phyloP scores from a whole-genome alignment of 179 eudicot species.

The Carnegiea gigantea region DNA sequence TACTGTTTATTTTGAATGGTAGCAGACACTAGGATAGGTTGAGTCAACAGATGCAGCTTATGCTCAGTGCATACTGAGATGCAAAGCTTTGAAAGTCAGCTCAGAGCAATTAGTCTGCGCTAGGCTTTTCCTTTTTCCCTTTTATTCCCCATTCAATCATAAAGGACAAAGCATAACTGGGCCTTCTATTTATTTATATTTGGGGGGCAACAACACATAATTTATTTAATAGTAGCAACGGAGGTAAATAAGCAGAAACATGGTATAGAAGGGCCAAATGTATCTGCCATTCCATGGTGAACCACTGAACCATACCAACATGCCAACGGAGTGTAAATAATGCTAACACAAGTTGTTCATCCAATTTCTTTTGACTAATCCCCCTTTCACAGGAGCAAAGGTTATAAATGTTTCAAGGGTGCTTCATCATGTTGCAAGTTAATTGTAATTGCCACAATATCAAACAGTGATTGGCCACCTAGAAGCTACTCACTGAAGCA shows the following conservation, averaged over 20 bases:
- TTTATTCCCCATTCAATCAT: too few relatives aligned
- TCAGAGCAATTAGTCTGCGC: background rate
- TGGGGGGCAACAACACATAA: too few relatives aligned
- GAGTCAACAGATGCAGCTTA: background rate
- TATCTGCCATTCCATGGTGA: too few relatives aligned
- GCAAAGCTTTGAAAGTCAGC: background rate
- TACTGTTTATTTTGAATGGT: background rate
- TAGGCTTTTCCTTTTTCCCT: background rate
- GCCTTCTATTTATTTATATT: too few relatives aligned
- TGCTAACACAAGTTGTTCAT: constrained; percentile 5
- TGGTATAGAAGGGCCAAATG: too few relatives aligned
- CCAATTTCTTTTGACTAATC: background rate
- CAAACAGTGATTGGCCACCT: background rate
- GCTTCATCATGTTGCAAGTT: background rate
- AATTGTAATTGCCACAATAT: background rate
- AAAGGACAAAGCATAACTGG: too few relatives aligned
- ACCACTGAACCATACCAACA: background rate
- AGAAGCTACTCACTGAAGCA: background rate
- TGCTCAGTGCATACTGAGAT: background rate
- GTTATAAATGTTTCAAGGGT: background rate
- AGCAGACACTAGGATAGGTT: background rate
- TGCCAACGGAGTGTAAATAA: background rate
- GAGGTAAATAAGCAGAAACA: too few relatives aligned
- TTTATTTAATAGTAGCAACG: too few relatives aligned
- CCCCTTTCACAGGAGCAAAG: background rate